Conservation (phyloP, 345 rosid genomes). For the Sisymbrium altissimum region DNA sequence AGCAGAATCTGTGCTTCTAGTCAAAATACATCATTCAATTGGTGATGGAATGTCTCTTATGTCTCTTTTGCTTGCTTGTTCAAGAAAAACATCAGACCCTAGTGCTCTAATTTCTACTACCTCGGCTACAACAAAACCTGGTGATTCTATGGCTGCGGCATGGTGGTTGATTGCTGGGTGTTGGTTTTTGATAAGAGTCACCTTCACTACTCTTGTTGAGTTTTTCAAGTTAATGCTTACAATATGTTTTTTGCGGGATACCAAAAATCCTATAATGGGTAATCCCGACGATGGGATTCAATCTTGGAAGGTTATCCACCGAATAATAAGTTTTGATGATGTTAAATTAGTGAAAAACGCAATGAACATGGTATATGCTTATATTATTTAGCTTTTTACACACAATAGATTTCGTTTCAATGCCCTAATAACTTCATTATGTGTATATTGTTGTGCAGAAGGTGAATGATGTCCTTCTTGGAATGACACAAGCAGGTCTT, state of each 20-base stretch:
- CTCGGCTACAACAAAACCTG: not conserved
- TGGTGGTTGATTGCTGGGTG: not conserved
- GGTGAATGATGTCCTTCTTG: slow-evolving; percentile 13
- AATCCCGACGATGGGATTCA: not conserved
- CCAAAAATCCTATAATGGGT: not conserved
- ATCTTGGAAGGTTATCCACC: not conserved
- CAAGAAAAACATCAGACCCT: not conserved
- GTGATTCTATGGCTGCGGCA: not conserved
- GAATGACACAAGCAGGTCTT: slow-evolving; percentile 4
- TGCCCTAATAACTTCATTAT: not conserved
- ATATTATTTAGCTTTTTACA: not conserved
- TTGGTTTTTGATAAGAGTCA: not conserved
- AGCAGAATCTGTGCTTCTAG: not conserved
- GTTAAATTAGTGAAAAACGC: not conserved
- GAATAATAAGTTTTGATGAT: slow-evolving; percentile 4
- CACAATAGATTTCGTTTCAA: not conserved
- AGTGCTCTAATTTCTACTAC: not conserved
- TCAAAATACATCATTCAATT: not conserved
- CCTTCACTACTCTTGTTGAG: not conserved
- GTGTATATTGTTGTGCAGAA: not conserved
- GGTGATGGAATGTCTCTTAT: slow-evolving; percentile 11
- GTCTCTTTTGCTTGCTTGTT: slow-evolving; percentile 1
- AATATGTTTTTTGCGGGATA: not conserved
- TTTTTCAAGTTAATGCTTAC: not conserved
- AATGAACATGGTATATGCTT: not conserved